Percentiles rank a stretch among this genome's conserved stretches.
phyloP scores from a whole-genome alignment of 2,329 filamentous ascomycete genomes.

The Chaetomiaceae sp. region DNA sequence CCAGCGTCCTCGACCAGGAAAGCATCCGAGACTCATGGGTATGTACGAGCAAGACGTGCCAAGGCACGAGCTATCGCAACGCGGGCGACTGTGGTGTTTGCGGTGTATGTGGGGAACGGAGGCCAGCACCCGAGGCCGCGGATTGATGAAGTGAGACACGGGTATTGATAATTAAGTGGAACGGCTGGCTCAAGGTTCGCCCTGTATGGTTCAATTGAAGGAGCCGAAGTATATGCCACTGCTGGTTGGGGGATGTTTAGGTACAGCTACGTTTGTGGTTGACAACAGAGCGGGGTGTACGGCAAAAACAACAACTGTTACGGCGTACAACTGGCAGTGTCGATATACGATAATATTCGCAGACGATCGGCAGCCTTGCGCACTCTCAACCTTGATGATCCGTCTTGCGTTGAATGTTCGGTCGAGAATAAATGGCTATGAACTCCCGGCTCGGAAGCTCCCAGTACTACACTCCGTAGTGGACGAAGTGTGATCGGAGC shows the following conservation, averaged over 20 bases:
- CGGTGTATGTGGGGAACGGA: constrained; percentile 47
- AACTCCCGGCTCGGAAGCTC: background rate
- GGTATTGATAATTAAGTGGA: too few species aligned
- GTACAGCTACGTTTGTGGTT: too few species aligned
- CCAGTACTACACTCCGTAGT: background rate
- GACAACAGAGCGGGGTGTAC: too few species aligned
- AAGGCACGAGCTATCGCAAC: constrained; percentile 56
- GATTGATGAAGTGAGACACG: background rate
- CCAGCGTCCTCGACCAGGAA: constrained; percentile 57
- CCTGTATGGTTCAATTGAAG: too few species aligned
- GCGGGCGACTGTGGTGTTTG: constrained; percentile 63
- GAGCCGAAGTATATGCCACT: too few species aligned
- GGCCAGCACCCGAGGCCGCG: constrained; percentile 5
- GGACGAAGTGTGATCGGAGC: background rate
- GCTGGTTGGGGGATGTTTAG: too few species aligned
- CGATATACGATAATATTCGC: background rate
- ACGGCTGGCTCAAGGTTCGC: background rate
- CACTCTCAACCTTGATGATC: background rate
- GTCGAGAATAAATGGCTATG: background rate
- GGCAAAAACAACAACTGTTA: too few species aligned
- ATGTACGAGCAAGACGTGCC: constrained; percentile 53
- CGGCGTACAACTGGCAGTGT: too few species aligned
- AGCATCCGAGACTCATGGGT: constrained; percentile 56
- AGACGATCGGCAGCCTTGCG: background rate
- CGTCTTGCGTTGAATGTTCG: background rate